phyloP scores from a whole-genome alignment of 148 eudicot species.

The Rhododendron mucronatum region DNA sequence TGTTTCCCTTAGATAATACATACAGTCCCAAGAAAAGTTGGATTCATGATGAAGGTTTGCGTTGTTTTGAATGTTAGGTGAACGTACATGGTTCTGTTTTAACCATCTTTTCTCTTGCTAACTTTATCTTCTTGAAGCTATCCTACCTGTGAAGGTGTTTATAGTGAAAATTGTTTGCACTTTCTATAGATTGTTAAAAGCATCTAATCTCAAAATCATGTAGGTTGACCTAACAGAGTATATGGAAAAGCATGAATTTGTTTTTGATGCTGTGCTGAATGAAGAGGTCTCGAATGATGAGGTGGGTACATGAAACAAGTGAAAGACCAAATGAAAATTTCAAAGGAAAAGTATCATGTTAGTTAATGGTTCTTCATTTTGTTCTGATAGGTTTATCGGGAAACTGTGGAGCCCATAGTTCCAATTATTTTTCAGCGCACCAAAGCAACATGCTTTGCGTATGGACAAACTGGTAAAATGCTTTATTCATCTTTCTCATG shows the following conservation, averaged over 20 bases:
- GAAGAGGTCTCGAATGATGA: slow-evolving; percentile 99
- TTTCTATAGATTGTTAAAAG: background rate
- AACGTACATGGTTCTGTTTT: background rate
- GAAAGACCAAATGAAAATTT: background rate
- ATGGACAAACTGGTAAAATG: slow-evolving; percentile 87
- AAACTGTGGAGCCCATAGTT: slow-evolving; percentile 98
- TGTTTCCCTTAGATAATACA: background rate
- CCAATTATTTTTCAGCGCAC: slow-evolving; percentile 96
- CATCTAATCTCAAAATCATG: slow-evolving; percentile 11
- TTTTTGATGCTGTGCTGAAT: slow-evolving; percentile 94
- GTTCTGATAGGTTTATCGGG: slow-evolving; percentile 66
- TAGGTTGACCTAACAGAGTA: slow-evolving; percentile 99
- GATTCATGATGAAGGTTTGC: background rate
- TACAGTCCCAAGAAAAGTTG: background rate
- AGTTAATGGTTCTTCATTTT: slow-evolving; percentile 1
- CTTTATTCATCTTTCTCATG: background rate
- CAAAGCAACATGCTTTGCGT: slow-evolving; percentile 98
- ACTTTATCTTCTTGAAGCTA: background rate
- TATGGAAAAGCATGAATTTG: slow-evolving; percentile 91
- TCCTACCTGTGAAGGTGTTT: background rate
- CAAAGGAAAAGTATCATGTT: background rate
- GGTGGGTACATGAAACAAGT: slow-evolving; percentile 31
- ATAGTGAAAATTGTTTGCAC: background rate
- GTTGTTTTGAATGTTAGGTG: background rate
- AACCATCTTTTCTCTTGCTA: background rate